These are phyloP conservation scores for Rhodotorula paludigena DNA, from an alignment of 768 basidiomycete genomes.

Conservation along the genomic window DNA sequence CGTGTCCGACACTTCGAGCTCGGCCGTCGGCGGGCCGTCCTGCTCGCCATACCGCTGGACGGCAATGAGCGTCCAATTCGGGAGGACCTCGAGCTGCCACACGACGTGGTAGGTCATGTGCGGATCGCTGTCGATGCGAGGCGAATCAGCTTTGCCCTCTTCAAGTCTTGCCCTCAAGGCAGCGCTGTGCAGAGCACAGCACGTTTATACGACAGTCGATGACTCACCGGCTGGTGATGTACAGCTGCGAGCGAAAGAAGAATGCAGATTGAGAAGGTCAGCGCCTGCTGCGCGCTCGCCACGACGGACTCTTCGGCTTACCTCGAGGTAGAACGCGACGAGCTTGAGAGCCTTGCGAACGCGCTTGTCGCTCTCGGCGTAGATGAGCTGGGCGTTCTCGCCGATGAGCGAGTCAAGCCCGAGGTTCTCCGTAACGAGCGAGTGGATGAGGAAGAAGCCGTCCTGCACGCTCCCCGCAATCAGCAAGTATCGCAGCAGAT, in stretches of 20 bases:
- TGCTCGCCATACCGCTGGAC: conserved; percentile 17
- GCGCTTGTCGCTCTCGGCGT: conserved; percentile 15
- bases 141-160: not conserved
- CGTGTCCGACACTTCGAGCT: conserved; percentile 1
- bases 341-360: conserved; percentile 26
- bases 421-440: conserved; percentile 10
- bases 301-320: not conserved
- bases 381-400: not conserved
- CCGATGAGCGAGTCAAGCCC: not conserved
- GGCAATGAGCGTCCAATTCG: conserved; percentile 10
- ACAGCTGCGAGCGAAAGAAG: not conserved
- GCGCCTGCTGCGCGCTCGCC: too few relatives aligned
- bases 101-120: conserved; percentile 21
- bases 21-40: not conserved
- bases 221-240: conserved; percentile 4
- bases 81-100: conserved; percentile 26
- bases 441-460: conserved; percentile 17
- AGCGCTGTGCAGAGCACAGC: too few relatives aligned
- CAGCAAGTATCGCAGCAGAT: not conserved
- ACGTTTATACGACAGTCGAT: too few relatives aligned
- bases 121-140: not conserved
- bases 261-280: not conserved
- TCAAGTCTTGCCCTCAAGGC: too few relatives aligned
- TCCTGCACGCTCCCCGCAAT: not conserved
- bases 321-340: conserved; percentile 12